Evolutionary conservation across 2,329 filamentous ascomycete species (phyloP).

Genomic region (Sclerotinia trifoliorum): DNA sequence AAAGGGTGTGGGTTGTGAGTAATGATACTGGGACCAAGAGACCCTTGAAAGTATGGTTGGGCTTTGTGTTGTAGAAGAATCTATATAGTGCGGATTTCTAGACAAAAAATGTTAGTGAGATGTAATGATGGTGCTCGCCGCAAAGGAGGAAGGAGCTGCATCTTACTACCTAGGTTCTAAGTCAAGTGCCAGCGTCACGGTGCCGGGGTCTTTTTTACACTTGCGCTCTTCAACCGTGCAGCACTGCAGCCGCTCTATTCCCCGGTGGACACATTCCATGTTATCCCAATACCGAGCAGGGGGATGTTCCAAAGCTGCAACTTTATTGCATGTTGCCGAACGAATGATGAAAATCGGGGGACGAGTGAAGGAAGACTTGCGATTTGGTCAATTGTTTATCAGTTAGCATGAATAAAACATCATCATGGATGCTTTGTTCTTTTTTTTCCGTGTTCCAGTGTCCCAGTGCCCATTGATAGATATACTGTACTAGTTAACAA

Average conservation of each 20-base stretch:
- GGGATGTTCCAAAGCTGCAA: conserved; percentile 20
- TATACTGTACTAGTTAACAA: background rate
- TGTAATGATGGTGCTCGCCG: background rate
- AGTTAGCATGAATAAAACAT: conserved; percentile 12
- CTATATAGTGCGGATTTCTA: background rate
- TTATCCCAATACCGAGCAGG: conserved; percentile 21
- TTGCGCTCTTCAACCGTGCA: conserved; percentile 19
- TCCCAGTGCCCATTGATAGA: background rate
- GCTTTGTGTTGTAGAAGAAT: background rate
- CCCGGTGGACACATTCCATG: conserved; percentile 23
- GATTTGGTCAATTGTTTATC: conserved; percentile 16
- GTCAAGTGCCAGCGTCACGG: conserved; percentile 12
- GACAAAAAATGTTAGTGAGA: background rate
- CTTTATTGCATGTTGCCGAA: conserved; percentile 19
- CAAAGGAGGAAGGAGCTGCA: conserved; percentile 20
- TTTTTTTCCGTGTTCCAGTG: background rate
- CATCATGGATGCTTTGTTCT: conserved; percentile 16
- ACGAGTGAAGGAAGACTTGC: conserved; percentile 23
- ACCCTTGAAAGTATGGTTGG: background rate
- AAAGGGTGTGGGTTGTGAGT: conserved; percentile 5
- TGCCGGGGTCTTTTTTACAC: conserved; percentile 4
- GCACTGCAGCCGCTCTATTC: conserved; percentile 21
- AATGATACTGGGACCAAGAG: background rate
- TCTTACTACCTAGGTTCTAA: conserved; percentile 17
- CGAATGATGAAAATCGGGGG: conserved; percentile 11